A percentile compares a stretch with the other conserved stretches of the same genome.
phyloP scores from a whole-genome alignment of 2,329 filamentous ascomycete genomes.

The Pyrenochaeta sp. region DNA sequence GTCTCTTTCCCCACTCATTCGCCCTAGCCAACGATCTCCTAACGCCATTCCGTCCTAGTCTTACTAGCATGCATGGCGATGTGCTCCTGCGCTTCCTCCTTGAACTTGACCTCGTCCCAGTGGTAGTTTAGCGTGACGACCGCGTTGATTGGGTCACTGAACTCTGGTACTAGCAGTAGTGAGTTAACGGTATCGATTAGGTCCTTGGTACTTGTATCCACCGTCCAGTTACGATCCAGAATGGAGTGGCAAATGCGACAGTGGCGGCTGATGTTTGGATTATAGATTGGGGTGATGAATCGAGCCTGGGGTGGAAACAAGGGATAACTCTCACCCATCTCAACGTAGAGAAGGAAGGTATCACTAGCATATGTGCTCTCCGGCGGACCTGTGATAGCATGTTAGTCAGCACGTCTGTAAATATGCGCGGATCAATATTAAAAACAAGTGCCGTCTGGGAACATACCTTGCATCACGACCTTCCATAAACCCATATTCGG shows the following conservation, averaged over 20 bases:
- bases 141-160: constrained; percentile 38
- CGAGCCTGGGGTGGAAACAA: constrained; percentile 45
- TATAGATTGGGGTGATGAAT: constrained; percentile 50
- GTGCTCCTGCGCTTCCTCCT: constrained; percentile 39
- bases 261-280: constrained; percentile 51
- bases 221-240: constrained; percentile 49
- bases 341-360: constrained; percentile 49
- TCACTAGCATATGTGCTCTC: constrained; percentile 43
- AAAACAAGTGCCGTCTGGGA: neutral
- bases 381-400: constrained; percentile 15
- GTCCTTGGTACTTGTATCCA: constrained; percentile 42
- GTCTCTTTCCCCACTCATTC: neutral
- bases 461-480: constrained; percentile 45
- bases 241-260: constrained; percentile 50
- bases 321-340: constrained; percentile 49
- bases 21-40: constrained; percentile 13
- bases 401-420: neutral
- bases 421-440: neutral
- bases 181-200: constrained; percentile 48
- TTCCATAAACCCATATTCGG: constrained; percentile 53
- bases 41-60: constrained; percentile 38
- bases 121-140: constrained; percentile 44
- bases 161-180: constrained; percentile 45
- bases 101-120: constrained; percentile 43
- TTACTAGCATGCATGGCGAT: constrained; percentile 41